These are phyloP conservation scores for Venturia carpophila DNA, from an alignment of 2,329 filamentous ascomycete genomes.

Conservation along the genomic window DNA sequence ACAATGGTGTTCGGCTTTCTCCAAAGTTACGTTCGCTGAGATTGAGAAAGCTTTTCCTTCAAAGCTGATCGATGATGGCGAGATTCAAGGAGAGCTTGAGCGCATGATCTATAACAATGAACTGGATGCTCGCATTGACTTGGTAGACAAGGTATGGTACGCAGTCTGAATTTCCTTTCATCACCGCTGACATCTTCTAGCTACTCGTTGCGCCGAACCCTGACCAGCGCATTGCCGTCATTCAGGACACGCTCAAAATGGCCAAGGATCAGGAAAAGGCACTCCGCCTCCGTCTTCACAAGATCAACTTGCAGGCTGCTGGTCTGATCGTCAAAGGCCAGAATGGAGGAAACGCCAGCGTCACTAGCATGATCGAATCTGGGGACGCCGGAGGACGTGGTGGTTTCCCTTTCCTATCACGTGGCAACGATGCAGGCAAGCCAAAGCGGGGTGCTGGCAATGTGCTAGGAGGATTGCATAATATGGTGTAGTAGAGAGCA, in stretches of 20 bases:
- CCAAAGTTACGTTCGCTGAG: constrained; percentile 70
- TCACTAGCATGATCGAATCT: background rate
- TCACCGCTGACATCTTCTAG: constrained; percentile 30
- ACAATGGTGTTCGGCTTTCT: constrained; percentile 88
- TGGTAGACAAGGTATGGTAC: constrained; percentile 58
- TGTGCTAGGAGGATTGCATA: background rate
- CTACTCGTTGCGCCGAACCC: constrained; percentile 64
- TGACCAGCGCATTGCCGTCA: constrained; percentile 61
- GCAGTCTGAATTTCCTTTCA: too few species aligned
- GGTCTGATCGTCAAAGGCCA: constrained; percentile 57
- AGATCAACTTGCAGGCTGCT: constrained; percentile 66
- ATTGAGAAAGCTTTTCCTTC: constrained; percentile 68
- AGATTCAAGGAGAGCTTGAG: constrained; percentile 66
- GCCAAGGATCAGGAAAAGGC: constrained; percentile 66
- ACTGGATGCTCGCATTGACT: constrained; percentile 74
- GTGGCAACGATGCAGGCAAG: constrained; percentile 1
- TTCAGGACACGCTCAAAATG: constrained; percentile 55
- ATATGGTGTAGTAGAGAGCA: background rate
- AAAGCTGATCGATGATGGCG: constrained; percentile 27
- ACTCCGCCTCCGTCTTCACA: constrained; percentile 66
- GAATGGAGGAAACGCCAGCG: background rate
- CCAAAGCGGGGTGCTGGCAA: background rate
- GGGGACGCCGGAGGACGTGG: background rate
- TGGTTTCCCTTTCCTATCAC: background rate
- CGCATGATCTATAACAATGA: constrained; percentile 65